Conservation (phyloP, 768 basidiomycete genomes). For the Chalciporus chontae region DNA sequence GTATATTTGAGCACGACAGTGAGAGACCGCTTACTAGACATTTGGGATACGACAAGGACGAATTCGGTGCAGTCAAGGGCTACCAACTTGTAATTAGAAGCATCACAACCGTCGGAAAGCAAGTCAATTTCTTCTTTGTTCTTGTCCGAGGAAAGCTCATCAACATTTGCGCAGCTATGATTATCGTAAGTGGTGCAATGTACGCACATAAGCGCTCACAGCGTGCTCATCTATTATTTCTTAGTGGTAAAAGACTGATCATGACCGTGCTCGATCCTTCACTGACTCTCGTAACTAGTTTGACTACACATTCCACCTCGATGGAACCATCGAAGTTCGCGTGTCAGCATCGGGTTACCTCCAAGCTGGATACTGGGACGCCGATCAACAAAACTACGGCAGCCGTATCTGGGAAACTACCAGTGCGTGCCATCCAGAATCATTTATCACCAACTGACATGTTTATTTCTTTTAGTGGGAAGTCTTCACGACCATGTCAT, state of each 20-base stretch:
- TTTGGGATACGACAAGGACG: constrained; percentile 47
- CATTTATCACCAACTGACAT: not conserved
- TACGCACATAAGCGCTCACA: not conserved
- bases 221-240: not conserved
- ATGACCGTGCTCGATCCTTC: not conserved
- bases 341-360: constrained; percentile 67
- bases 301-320: constrained; percentile 63
- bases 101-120: constrained; percentile 64
- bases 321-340: constrained; percentile 67
- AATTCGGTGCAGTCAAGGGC: constrained; percentile 59
- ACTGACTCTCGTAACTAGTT: constrained; percentile 35
- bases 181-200: constrained; percentile 39
- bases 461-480: constrained; percentile 43
- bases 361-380: constrained; percentile 60
- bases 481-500: constrained; percentile 67
- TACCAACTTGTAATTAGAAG: constrained; percentile 56
- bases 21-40: constrained; percentile 58
- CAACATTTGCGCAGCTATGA: constrained; percentile 44
- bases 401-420: constrained; percentile 50
- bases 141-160: not conserved
- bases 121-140: constrained; percentile 22
- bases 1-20: constrained; percentile 61
- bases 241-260: constrained; percentile 29
- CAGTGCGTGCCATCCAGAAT: constrained; percentile 36
- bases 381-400: constrained; percentile 48